Evolutionary conservation across 139 green algal genomes (phyloP).

Genomic region (Coccomyxa sp.): DNA sequence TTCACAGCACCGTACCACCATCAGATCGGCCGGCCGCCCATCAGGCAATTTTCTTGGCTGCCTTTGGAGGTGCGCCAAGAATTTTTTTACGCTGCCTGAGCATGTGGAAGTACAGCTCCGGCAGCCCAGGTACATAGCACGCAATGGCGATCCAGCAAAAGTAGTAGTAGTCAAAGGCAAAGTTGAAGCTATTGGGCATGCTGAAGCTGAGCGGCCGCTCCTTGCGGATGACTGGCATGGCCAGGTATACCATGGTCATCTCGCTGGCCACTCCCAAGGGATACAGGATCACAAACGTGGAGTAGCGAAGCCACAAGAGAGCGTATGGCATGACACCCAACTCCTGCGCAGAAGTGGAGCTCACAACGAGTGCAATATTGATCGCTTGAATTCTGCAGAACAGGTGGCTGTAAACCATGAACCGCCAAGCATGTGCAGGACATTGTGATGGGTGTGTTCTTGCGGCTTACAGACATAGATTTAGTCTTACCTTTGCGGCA

Average conservation of each 20-base stretch:
- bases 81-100: conserved; percentile 76
- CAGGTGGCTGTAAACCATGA: no score
- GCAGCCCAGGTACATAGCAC: conserved; percentile 65
- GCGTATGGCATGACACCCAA: conserved; percentile 49
- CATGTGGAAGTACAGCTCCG: conserved; percentile 85
- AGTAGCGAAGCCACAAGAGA: conserved; percentile 86
- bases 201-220: conserved; percentile 33
- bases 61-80: conserved; percentile 24
- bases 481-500: conserved; percentile 62
- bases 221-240: conserved; percentile 22
- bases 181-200: conserved; percentile 84
- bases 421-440: neutral
- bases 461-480: neutral
- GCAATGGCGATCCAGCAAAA: conserved; percentile 39
- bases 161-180: conserved; percentile 73
- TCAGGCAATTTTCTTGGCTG: neutral
- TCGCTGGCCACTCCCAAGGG: conserved; percentile 83
- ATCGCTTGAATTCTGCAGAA: no score
- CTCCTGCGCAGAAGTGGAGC: conserved; percentile 35
- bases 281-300: conserved; percentile 88
- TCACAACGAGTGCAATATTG: neutral
- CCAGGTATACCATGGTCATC: conserved; percentile 74
- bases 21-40: no score
- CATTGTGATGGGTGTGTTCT: no score
- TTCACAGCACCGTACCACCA: no score